Percentiles rank a stretch among this genome's conserved stretches.
phyloP scores from a whole-genome alignment of 495 filamentous ascomycete species.

The Penicillium crystallinum region DNA sequence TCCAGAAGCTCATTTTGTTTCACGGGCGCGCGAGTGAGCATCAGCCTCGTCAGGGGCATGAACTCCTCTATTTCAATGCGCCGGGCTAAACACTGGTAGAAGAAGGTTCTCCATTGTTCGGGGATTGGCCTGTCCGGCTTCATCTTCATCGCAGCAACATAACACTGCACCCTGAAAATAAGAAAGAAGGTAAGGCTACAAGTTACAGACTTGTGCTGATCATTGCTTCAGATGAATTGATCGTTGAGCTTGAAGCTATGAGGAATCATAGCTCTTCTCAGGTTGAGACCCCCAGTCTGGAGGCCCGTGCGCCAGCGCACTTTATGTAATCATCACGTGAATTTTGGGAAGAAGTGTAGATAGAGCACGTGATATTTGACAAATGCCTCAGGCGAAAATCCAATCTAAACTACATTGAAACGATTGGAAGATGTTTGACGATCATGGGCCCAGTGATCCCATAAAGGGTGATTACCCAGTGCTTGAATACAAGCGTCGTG shows the following conservation, averaged over 20 bases:
- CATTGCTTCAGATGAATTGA: neutral
- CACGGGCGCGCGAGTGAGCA: slow-evolving; percentile 28
- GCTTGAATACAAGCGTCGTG: too few relatives aligned
- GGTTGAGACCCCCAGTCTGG: neutral
- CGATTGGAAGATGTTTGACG: too few relatives aligned
- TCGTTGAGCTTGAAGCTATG: neutral
- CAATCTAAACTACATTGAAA: too few relatives aligned
- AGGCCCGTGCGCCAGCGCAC: neutral
- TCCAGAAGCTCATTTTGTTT: slow-evolving; percentile 48
- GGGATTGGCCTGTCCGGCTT: slow-evolving; percentile 21
- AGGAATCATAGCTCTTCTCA: neutral
- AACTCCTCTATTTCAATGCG: slow-evolving; percentile 43
- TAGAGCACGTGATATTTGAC: neutral
- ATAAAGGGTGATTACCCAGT: too few relatives aligned
- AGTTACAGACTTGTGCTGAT: neutral
- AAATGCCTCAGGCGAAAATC: neutral
- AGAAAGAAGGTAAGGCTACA: neutral
- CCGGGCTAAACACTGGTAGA: slow-evolving; percentile 39
- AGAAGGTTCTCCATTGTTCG: slow-evolving; percentile 42
- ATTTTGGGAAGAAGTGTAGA: neutral
- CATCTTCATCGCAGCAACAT: slow-evolving; percentile 11
- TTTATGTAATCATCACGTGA: neutral
- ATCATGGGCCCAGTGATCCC: too few relatives aligned
- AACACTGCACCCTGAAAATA: neutral
- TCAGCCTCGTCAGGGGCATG: slow-evolving; percentile 31